Evolutionary conservation across 2,329 filamentous ascomycete genomes (phyloP), one percentile per base, ranked within the genome.

Genomic region (Paecilomyces formosus): DNA sequence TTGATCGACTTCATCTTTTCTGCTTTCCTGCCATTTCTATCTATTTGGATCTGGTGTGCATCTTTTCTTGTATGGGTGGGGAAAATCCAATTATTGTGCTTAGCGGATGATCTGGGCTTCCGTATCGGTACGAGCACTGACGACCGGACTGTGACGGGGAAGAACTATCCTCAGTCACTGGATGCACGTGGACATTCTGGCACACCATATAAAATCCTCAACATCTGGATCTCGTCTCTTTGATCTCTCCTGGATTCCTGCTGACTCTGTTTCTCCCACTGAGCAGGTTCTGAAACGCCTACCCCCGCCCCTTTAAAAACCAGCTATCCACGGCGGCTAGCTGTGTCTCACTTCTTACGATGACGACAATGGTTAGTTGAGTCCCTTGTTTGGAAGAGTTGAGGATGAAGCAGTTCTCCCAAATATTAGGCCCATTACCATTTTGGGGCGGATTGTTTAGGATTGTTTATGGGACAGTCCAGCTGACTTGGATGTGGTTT

Each of bases 341-440:
- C 69, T 71, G 70, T 70, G 68, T 63, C 58, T 54, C 54, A n/a
- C 63, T 51, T 12, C 60, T 58, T 66, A 72, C 68, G 39, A 74
- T 74, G 72, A 74, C 72, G 63, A 74, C 72, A 60, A 74, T 74
- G 72, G 72, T 74, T 55, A 68, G 71, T 68, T 31, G 58, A 53
- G 52, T 45, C 52, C 55, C 35, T 24, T 54, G 53, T 50, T 50
- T 15, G 26, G 7, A 49, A 56, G 30, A 51, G 13, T 11, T 52
- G 22, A 9, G 21, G 26, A 52, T 26, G 15, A 13, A 52, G 24
- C 24, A 45, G 2, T n/a, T 45, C n/a, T 28, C 50, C 21, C 26
- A 52, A 11, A 11, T 21, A 3, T 3, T n/a, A 13, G 2, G 21
- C 22, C 13, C 21, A 28, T 11, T 26, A 22, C 50, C 22, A 8